Base-by-base conservation (phyloP, 306 rosid genomes). In the Ceratonia siliqua region DNA sequence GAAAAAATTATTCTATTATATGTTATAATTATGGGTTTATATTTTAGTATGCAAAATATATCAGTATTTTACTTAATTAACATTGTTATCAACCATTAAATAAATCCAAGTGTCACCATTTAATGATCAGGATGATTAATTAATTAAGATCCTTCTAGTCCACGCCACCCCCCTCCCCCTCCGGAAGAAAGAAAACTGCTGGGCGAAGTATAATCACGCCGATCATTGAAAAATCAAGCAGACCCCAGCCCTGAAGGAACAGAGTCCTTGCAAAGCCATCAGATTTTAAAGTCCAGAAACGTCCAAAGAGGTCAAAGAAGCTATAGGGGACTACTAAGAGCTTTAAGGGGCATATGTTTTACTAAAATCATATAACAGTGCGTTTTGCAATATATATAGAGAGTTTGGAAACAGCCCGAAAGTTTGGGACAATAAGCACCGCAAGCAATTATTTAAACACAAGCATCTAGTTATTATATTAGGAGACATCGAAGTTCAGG, bases 401-500 rank as follows among this genome's bases (percentile, higher is more conserved):
- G 55, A 28, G 72, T 15, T 24, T 24, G 46, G 39, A 57, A 61
- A 39, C 24, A 78, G 18, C 25, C 14, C n/a, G 28, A 57, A 70
- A 57, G 62, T 39, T 6, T 17, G 42, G 12, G 35, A 64, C 14
- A 54, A 4, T 14, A 27, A 69, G 56, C 33, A 43, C 8, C 2
- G 24, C 10, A 15, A 0, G 30, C 45, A 50, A 32, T 50, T 68
- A 77, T 68, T 68, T 45, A 39, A 69, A 63, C 22, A 65, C 50
- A 65, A 63, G 69, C 53, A 35, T 42, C 22, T 30, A 62, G 15
- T 68, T 21, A 57, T 80, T 74, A 46, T 52, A 62, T 8, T 46
- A 65, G 62, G n/a, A 48, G 70, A 55, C 50, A 62, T 49, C 59
- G 65, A 33, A 33, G 56, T 71, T 69, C 28, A 33, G 14, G 62